Evolutionary conservation across 1,139 yeast genomes (phyloP), one percentile per base, ranked within the genome.

Genomic region (Nadsonia starkeyi-henricii): DNA sequence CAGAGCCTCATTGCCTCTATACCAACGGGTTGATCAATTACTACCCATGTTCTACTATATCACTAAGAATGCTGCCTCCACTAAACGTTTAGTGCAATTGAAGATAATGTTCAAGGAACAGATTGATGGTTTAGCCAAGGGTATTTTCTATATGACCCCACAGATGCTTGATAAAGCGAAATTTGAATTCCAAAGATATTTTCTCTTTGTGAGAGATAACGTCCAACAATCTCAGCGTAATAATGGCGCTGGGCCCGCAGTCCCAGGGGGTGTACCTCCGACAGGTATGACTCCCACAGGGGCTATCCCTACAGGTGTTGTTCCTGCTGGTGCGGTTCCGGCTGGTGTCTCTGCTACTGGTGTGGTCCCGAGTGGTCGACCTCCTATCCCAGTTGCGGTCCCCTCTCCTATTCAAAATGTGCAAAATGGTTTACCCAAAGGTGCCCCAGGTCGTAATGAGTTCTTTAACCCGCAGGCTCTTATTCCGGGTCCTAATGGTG

Each of bases 91-190:
- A 53, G 72, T 86, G 52, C 91, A 84, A 61, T 78, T 85, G 73
- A 81, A 85, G 63, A 73, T 78, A 53, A 81, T 85, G 82, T 78
- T 85, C 44, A 81, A 79, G 58, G 82, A 81, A 60, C 83, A 85
- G 52, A 68, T 81, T 59, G 93, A 85, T 48, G 78, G 76, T 54
- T 65, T 82, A 62, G 73, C 77, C 58, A 69, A 78, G 63, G 79
- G 84, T 41, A 64, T 75, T 50, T 80, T 75, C 63, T 70, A 81
- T 62, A 80, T 91, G 13, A 73, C 76, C 3, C 83, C 84, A 7
- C 85, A 78, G 50, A 71, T 85, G 46, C 69, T 85, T 47, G 85
- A 78, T 47, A 82, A 81, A 62, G 74, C 86, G 49, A 76, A 80
- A 53, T 68, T 73, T 46, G 94, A 85, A 58, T 79, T 84, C 53